Evolutionary conservation across 495 filamentous ascomycete genomes (phyloP), one percentile per base, ranked within the genome.

Genomic region (Daldinia caldariorum): DNA sequence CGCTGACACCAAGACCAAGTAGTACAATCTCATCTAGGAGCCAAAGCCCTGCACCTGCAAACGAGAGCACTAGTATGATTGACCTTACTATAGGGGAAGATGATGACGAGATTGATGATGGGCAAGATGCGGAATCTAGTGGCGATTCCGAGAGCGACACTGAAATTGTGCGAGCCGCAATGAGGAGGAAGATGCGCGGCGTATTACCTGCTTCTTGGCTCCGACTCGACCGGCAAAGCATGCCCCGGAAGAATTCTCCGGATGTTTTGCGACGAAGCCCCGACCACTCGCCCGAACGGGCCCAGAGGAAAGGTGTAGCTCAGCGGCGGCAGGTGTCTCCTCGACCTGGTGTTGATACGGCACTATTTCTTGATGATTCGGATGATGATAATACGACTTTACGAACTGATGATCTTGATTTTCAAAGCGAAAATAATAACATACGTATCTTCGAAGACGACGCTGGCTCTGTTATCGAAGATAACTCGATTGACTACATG

Each of bases 171-270:
- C 83, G 80, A 13, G 72, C 68, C 50, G 56, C 66, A 41, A 79
- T 83, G 51, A 76, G 75, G 13, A 81, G 78, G 37, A 88, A 80
- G 63, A 94, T 94, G 49, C 89, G 88, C 59, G 94, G 94, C 38
- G 93, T 97, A 14, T 84, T 98, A 47, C 94, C 94, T 38, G 94
- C 94, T 5, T 97, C 94, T 3, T 97, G 91, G 90, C 83, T 96
- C 49, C 87, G 91, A 68, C 81, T 98, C 41, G 89, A 97, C 70
- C 80, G 82, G 58, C 77, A 78, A 63, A 69, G 76, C 29, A 57
- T 74, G n/a, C 71, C 63, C 54, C 47, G 60, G 54, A 77, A 54
- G 71, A 77, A 58, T 58, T 64, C 31, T 14, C 62, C 41, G 43
- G 43, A 56, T 13, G 65, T 72, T 76, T 79, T 63, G 69, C 83